Evolutionary conservation across 2,329 filamentous ascomycete genomes (phyloP).

Genomic region (Clathrospora elynae): DNA sequence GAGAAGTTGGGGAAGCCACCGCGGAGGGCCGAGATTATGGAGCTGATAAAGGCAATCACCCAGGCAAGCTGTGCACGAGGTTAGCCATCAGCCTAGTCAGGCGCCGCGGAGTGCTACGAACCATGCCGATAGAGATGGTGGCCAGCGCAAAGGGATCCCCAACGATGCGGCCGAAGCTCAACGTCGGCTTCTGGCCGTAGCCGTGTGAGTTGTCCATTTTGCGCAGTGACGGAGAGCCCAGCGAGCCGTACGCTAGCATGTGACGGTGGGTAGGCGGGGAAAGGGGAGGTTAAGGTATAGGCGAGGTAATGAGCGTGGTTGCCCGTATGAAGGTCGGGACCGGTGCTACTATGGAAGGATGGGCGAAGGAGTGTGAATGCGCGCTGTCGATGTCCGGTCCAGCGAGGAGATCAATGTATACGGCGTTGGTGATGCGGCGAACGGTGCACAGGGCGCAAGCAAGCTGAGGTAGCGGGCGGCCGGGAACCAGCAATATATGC

Average conservation of each 20-base stretch:
- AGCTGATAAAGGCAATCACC: conserved; percentile 88
- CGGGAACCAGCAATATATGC: conserved; percentile 13
- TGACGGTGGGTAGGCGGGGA: conserved; percentile 54
- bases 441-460: conserved; percentile 14
- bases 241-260: conserved; percentile 76
- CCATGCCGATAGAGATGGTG: conserved; percentile 87
- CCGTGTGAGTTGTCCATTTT: conserved; percentile 76
- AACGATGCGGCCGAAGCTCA: conserved; percentile 80
- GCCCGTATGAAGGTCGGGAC: not conserved
- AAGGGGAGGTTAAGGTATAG: conserved; percentile 13
- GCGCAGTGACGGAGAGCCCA: conserved; percentile 72
- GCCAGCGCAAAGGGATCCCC: conserved; percentile 96
- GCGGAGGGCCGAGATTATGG: conserved; percentile 71
- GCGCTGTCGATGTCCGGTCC: conserved; percentile 13
- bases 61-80: conserved; percentile 75
- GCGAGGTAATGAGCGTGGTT: conserved; percentile 11
- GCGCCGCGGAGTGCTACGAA: conserved; percentile 57
- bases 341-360: conserved; percentile 1
- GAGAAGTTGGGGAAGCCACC: conserved; percentile 78
- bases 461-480: conserved; percentile 8
- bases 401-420: conserved; percentile 8
- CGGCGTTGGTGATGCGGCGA: conserved; percentile 5
- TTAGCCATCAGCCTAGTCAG: conserved; percentile 23
- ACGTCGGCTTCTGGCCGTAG: conserved; percentile 51
- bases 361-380: conserved; percentile 8